Conservation (phyloP, 768 basidiomycete species). For the Boletus pseudo-olivaceus region DNA sequence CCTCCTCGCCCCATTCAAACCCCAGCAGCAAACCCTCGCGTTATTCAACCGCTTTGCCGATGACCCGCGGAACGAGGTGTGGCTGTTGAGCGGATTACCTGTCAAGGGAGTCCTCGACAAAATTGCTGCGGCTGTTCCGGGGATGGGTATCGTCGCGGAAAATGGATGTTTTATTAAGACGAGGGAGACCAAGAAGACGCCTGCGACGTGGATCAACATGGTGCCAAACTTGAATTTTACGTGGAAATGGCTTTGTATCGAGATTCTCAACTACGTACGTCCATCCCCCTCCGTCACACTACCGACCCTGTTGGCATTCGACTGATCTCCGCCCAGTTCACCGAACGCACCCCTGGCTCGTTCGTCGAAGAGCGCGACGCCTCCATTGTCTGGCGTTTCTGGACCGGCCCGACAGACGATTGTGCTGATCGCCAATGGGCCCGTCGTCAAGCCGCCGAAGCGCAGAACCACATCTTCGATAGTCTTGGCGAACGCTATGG, state of each 20-base stretch:
- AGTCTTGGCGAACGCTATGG: conserved; percentile 82
- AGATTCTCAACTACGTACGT: conserved; percentile 81
- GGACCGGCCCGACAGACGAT: conserved; percentile 51
- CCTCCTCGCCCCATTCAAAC: conserved; percentile 39
- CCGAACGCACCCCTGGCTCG: conserved; percentile 83
- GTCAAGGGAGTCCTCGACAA: conserved; percentile 61
- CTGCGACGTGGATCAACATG: conserved; percentile 69
- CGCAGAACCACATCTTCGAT: conserved; percentile 90
- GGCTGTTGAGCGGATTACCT: conserved; percentile 75
- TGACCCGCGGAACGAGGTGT: conserved; percentile 71
- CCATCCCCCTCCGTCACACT: neutral
- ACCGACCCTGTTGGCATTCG: neutral
- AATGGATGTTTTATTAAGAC: conserved; percentile 85
- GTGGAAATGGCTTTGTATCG: conserved; percentile 78
- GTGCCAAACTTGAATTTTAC: conserved; percentile 72
- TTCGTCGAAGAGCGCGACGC: conserved; percentile 83
- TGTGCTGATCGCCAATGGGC: conserved; percentile 74
- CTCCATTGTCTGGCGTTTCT: conserved; percentile 83
- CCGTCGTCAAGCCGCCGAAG: conserved; percentile 81
- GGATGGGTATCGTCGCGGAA: conserved; percentile 81
- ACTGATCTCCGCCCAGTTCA: conserved; percentile 51
- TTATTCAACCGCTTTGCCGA: conserved; percentile 56
- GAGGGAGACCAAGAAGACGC: conserved; percentile 29
- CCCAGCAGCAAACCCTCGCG: conserved; percentile 38
- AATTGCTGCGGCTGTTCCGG: conserved; percentile 57